phyloP scores from a whole-genome alignment of 495 filamentous ascomycete species.

The Neurospora tetrasperma region DNA sequence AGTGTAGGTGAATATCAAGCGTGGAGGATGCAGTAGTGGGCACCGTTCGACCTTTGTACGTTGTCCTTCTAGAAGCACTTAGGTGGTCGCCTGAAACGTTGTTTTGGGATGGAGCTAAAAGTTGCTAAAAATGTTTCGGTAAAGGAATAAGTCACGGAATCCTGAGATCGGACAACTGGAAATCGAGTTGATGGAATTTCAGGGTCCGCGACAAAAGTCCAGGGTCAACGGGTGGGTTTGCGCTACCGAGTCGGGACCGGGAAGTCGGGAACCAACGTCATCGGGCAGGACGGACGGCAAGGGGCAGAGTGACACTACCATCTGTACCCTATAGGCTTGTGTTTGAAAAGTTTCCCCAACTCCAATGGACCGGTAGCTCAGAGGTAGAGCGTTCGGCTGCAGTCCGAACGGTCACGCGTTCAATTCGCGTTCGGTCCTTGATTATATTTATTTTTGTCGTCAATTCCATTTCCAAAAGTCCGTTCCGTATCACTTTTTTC shows the following conservation, averaged over 20 bases:
- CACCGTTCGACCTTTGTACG: neutral
- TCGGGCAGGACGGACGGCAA: neutral
- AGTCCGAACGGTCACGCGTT: neutral
- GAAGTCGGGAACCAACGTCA: neutral
- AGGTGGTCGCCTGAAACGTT: neutral
- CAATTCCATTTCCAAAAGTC: too few species aligned
- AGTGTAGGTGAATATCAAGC: neutral
- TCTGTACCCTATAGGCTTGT: fast-evolving
- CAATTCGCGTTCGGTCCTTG: neutral
- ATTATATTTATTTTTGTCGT: neutral
- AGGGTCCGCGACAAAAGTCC: neutral
- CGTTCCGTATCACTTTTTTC: too few species aligned
- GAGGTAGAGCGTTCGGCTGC: neutral
- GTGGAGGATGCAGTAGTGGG: neutral
- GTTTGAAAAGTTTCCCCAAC: fast-evolving
- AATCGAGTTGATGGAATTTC: neutral
- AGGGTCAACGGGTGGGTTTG: neutral
- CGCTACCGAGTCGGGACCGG: neutral
- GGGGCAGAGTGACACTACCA: neutral
- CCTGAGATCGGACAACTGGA: neutral
- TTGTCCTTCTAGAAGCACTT: neutral
- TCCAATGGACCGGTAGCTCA: neutral
- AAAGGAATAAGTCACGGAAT: neutral
- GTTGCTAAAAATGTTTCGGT: neutral
- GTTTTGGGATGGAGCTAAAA: neutral